phyloP scores from a whole-genome alignment of 129 eudicot genomes.

The Escallonia rubra region DNA sequence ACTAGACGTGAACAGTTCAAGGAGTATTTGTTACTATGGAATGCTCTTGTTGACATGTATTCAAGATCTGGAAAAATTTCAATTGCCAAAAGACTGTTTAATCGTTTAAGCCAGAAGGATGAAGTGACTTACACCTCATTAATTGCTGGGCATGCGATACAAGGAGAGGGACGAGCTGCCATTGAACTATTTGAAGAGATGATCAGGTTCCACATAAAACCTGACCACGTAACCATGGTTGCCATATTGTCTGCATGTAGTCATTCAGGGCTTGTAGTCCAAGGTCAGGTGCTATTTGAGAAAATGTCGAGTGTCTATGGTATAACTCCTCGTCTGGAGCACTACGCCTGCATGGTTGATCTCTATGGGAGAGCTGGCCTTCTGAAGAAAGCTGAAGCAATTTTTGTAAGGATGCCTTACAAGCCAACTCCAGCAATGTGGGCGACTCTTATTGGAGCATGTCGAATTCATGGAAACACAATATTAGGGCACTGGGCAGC shows the following conservation, averaged over 20 bases:
- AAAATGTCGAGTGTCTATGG: slow-evolving; percentile 40
- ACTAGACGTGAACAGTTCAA: slow-evolving; percentile 28
- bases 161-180: slow-evolving; percentile 48
- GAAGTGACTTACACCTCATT: slow-evolving; percentile 65
- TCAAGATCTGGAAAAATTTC: slow-evolving; percentile 59
- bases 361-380: slow-evolving; percentile 64
- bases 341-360: slow-evolving; percentile 70
- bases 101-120: slow-evolving; percentile 37
- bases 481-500: slow-evolving; percentile 51
- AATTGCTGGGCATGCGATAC: slow-evolving; percentile 60
- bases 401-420: slow-evolving; percentile 44
- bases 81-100: slow-evolving; percentile 45
- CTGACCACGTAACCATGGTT: slow-evolving; percentile 59
- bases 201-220: slow-evolving; percentile 40
- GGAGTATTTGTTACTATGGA: slow-evolving; percentile 40
- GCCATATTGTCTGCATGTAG: slow-evolving; percentile 71
- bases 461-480: slow-evolving; percentile 40
- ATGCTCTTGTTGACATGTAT: slow-evolving; percentile 65
- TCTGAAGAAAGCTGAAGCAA: slow-evolving; percentile 40
- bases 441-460: slow-evolving; percentile 71
- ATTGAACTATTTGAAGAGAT: slow-evolving; percentile 50
- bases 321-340: slow-evolving; percentile 52
- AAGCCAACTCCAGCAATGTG: slow-evolving; percentile 59
- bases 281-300: slow-evolving; percentile 51
- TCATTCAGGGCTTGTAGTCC: slow-evolving; percentile 59